phyloP scores from a whole-genome alignment of 1,284 basidiomycete genomes.

The Ustilago xerochloae region DNA sequence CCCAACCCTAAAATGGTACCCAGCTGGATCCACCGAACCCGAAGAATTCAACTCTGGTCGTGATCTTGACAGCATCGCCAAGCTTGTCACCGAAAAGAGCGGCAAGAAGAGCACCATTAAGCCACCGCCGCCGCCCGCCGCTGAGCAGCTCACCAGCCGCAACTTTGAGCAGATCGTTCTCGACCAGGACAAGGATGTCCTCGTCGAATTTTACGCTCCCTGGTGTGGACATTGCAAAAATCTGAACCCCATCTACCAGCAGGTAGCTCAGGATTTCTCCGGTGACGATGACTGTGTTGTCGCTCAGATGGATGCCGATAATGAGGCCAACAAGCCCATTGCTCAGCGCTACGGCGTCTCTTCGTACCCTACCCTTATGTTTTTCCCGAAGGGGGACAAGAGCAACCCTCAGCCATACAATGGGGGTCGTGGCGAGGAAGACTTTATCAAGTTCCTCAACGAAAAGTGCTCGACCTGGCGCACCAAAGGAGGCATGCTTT shows the following conservation, averaged over 20 bases:
- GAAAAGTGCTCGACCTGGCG: slow-evolving; percentile 88
- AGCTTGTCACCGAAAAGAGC: slow-evolving; percentile 79
- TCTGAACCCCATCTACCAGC: slow-evolving; percentile 93
- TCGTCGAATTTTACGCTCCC: slow-evolving; percentile 92
- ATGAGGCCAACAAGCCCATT: slow-evolving; percentile 80
- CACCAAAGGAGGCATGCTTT: slow-evolving; percentile 81
- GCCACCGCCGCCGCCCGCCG: slow-evolving; percentile 81
- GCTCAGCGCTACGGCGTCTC: slow-evolving; percentile 79
- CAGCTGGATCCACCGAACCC: slow-evolving; percentile 71
- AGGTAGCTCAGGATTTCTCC: slow-evolving; percentile 85
- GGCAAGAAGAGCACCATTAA: slow-evolving; percentile 86
- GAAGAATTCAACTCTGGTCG: slow-evolving; percentile 82
- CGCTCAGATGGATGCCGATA: slow-evolving; percentile 90
- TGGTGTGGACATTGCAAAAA: slow-evolving; percentile 92
- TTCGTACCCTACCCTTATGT: slow-evolving; percentile 84
- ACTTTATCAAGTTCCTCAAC: slow-evolving; percentile 77
- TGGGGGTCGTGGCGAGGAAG: slow-evolving; percentile 76
- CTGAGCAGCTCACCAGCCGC: slow-evolving; percentile 76
- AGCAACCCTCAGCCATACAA: slow-evolving; percentile 77
- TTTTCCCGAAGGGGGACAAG: slow-evolving; percentile 80
- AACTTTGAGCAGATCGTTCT: slow-evolving; percentile 85
- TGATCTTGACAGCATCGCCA: slow-evolving; percentile 80
- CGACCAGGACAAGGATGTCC: slow-evolving; percentile 89
- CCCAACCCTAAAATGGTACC: slow-evolving; percentile 94
- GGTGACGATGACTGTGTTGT: slow-evolving; percentile 80